A percentile compares a stretch with the other conserved stretches of the same genome.
These are phyloP conservation scores for Herpotrichia juniperi DNA, from an alignment of 2,329 filamentous ascomycete genomes.

Conservation along the genomic window DNA sequence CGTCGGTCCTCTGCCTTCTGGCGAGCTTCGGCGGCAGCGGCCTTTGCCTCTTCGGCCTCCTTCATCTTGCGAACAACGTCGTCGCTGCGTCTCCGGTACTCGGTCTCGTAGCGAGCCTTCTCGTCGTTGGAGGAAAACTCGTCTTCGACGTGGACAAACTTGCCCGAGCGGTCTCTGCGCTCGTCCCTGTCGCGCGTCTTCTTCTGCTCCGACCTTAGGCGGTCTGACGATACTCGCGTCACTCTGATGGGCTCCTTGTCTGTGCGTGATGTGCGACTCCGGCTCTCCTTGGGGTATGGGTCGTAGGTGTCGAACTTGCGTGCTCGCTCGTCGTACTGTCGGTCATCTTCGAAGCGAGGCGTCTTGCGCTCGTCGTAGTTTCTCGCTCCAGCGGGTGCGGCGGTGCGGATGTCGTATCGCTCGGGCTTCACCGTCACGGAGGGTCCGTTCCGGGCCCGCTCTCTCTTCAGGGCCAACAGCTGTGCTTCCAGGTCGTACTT, in stretches of 20 bases:
- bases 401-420: slow-evolving; percentile 40
- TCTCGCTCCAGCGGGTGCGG: slow-evolving; percentile 31
- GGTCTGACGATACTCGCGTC: slow-evolving; percentile 41
- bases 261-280: slow-evolving; percentile 29
- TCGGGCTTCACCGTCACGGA: slow-evolving; percentile 36
- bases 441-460: slow-evolving; percentile 48
- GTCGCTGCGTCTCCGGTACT: slow-evolving; percentile 35
- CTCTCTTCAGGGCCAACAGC: slow-evolving; percentile 68
- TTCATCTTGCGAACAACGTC: slow-evolving; percentile 26
- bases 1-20: slow-evolving; percentile 37
- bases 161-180: slow-evolving; percentile 45
- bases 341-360: slow-evolving; percentile 36
- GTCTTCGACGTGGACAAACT: slow-evolving; percentile 40
- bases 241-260: slow-evolving; percentile 34
- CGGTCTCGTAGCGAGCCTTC: slow-evolving; percentile 38
- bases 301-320: slow-evolving; percentile 50
- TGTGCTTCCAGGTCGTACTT: slow-evolving; percentile 80
- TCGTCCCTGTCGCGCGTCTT: slow-evolving; percentile 49
- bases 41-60: slow-evolving; percentile 20
- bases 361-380: slow-evolving; percentile 44
- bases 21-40: slow-evolving; percentile 25
- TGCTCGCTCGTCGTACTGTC: slow-evolving; percentile 47
- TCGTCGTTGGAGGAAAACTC: slow-evolving; percentile 42
- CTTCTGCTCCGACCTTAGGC: slow-evolving; percentile 46
- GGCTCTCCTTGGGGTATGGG: slow-evolving; percentile 32